Evolutionary conservation across 257 asterid species (phyloP).

Genomic region (Rauvolfia tetraphylla): DNA sequence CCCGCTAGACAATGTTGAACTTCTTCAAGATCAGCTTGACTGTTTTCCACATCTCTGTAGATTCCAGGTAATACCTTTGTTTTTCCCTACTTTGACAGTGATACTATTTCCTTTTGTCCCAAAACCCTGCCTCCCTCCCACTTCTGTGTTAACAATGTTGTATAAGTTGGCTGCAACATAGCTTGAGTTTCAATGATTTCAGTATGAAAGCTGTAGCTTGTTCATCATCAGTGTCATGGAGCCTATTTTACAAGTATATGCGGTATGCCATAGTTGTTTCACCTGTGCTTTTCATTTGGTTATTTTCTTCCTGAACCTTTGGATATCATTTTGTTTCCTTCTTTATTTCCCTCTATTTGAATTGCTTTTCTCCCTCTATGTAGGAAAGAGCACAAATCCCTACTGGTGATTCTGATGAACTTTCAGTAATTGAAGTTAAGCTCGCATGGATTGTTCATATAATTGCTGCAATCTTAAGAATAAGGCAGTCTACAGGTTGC

Average conservation of each 20-base stretch:
- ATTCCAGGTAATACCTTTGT: conserved; percentile 63
- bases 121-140: not conserved
- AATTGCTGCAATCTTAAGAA: conserved; percentile 77
- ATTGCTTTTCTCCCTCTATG: conserved; percentile 8
- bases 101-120: conserved; percentile 6
- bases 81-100: not conserved
- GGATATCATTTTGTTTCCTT: not conserved
- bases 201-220: conserved; percentile 96
- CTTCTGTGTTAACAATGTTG: not conserved
- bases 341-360: conserved; percentile 1
- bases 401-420: conserved; percentile 61
- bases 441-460: conserved; percentile 97
- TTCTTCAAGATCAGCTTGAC: conserved; percentile 97
- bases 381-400: conserved; percentile 85
- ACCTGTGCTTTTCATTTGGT: conserved; percentile 6
- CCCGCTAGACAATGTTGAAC: conserved; percentile 93
- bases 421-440: conserved; percentile 74
- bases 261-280: conserved; percentile 50
- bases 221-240: conserved; percentile 76
- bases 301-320: not conserved
- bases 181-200: conserved; percentile 26
- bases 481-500: conserved; percentile 76
- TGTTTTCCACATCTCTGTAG: conserved; percentile 89
- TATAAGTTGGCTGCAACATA: not conserved
- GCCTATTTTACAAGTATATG: conserved; percentile 78